phyloP scores from a whole-genome alignment of 345 rosid species.

The Camelina laxa region DNA sequence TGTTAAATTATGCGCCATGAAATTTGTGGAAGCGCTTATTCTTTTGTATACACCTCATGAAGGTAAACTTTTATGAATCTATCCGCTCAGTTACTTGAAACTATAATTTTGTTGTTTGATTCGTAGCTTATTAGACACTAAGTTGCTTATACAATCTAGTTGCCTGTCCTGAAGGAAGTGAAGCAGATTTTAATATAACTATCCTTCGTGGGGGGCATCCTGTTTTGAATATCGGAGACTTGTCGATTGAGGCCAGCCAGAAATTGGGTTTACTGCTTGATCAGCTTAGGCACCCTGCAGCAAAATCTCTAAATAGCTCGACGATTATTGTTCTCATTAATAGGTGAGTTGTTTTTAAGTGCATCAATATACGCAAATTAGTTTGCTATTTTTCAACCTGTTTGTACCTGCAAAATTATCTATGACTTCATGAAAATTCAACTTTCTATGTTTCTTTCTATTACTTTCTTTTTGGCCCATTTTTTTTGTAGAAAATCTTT shows the following conservation, averaged over 20 bases:
- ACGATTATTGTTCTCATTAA: slow-evolving; percentile 75
- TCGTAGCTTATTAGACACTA: slow-evolving; percentile 5
- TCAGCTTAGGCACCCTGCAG: slow-evolving; percentile 86
- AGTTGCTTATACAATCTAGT: slow-evolving; percentile 41
- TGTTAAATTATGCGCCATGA: slow-evolving; percentile 72
- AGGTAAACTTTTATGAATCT: slow-evolving; percentile 51
- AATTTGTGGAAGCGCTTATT: slow-evolving; percentile 88
- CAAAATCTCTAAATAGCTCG: slow-evolving; percentile 71
- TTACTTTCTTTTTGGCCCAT: slow-evolving; percentile 8
- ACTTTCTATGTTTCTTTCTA: slow-evolving; percentile 8
- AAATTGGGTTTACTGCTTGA: slow-evolving; percentile 83
- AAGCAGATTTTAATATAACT: slow-evolving; percentile 70
- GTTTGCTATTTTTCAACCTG: slow-evolving; percentile 19
- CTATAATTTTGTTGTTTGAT: slow-evolving; percentile 3
- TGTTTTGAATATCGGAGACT: slow-evolving; percentile 77
- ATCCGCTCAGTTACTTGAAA: slow-evolving; percentile 24
- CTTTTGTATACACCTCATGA: slow-evolving; percentile 80
- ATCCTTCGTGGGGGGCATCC: slow-evolving; percentile 94
- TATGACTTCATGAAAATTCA: slow-evolving; percentile 1
- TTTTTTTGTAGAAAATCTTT: slow-evolving; percentile 16
- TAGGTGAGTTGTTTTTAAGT: slow-evolving; percentile 51
- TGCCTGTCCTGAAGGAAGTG: slow-evolving; percentile 53
- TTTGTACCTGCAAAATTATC: slow-evolving; percentile 11
- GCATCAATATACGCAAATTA: slow-evolving; percentile 11
- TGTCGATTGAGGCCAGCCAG: slow-evolving; percentile 89